phyloP scores from a whole-genome alignment of 805 yeast species.

The Danielia oregonensis region DNA sequence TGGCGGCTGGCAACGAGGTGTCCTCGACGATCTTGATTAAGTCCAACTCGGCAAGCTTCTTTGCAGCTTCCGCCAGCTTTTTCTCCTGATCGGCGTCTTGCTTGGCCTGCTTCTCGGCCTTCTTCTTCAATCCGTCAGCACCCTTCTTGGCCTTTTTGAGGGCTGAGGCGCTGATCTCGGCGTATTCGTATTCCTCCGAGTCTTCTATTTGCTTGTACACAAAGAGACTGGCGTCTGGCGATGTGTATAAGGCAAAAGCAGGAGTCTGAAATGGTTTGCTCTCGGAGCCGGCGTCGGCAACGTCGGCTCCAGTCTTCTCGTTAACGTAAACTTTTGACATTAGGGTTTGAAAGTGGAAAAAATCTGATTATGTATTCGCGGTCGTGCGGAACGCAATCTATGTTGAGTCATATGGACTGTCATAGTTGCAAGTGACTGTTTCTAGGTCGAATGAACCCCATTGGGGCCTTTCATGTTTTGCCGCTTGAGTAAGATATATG shows the following conservation, averaged over 20 bases:
- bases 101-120: conserved; percentile 62
- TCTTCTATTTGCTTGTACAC: conserved; percentile 62
- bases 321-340: conserved; percentile 59
- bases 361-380: conserved; percentile 1
- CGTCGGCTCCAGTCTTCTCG: conserved; percentile 71
- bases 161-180: conserved; percentile 84
- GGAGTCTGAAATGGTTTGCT: conserved; percentile 73
- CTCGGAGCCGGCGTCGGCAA: conserved; percentile 59
- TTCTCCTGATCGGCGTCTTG: conserved; percentile 61
- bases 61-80: conserved; percentile 54
- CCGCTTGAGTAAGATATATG: no score
- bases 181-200: conserved; percentile 48
- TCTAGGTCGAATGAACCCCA: no score
- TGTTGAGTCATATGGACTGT: conserved; percentile 1
- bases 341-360: neutral
- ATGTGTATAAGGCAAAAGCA: conserved; percentile 68
- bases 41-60: conserved; percentile 73
- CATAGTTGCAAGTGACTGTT: no score
- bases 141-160: conserved; percentile 96
- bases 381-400: conserved; percentile 2
- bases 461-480: no score
- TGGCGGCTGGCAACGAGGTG: conserved; percentile 64
- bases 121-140: conserved; percentile 85
- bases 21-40: conserved; percentile 72
- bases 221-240: conserved; percentile 53